Conservation (phyloP, 2,329 filamentous ascomycete genomes). For the Aspergillus fructus region DNA sequence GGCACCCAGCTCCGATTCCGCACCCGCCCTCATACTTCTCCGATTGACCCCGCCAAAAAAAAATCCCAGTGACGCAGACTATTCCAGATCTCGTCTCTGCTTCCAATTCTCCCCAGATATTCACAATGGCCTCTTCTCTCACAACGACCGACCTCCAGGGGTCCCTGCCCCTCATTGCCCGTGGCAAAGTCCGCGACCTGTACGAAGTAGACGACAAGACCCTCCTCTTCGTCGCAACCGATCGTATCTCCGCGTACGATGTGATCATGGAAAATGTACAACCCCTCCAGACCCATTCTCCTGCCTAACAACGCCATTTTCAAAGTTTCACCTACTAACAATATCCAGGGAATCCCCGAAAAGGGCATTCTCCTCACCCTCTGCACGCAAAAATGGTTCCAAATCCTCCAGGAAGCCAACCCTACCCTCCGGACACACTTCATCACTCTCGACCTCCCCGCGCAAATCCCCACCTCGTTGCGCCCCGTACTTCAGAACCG, state of each 20-base stretch:
- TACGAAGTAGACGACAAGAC: constrained; percentile 69
- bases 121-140: constrained; percentile 37
- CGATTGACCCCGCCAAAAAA: constrained; percentile 13
- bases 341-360: constrained; percentile 60
- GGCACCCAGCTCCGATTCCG: constrained; percentile 1
- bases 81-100: background rate
- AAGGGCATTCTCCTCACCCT: constrained; percentile 68
- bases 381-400: constrained; percentile 69
- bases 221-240: constrained; percentile 79
- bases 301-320: constrained; percentile 34
- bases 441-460: constrained; percentile 58
- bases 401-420: constrained; percentile 56
- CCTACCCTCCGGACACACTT: constrained; percentile 64
- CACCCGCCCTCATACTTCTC: background rate
- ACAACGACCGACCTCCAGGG: constrained; percentile 45
- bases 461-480: constrained; percentile 48
- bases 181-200: constrained; percentile 78
- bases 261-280: constrained; percentile 76
- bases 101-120: background rate
- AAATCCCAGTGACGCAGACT: constrained; percentile 6
- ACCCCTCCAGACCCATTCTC: background rate
- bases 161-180: constrained; percentile 52
- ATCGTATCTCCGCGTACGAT: constrained; percentile 95
- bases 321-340: constrained; percentile 19
- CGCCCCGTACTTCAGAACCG: constrained; percentile 59